Base-by-base conservation (phyloP, 1,139 yeast species). In the Geotrichum restrictum region DNA sequence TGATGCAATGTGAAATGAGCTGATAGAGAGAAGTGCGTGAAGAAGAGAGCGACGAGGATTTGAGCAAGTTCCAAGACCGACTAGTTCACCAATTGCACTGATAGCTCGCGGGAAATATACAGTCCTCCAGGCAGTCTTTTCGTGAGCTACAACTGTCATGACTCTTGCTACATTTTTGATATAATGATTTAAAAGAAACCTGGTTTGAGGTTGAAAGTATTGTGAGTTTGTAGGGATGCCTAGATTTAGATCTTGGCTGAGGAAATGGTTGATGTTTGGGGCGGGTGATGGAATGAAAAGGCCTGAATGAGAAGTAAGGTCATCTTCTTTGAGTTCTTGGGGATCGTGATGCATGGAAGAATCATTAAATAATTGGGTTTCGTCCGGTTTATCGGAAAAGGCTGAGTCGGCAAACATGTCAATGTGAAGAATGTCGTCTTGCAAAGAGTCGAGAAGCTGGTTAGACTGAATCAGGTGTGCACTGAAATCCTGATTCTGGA, bases 71-170 rank as follows among this genome's bases (percentile, higher is more conserved):
- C 96, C 96, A 44, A 83, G 68, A 0, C 89, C 84, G 46, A 83
- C 80, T 18, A 88, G 70, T 63, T 88, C 96, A 1, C 96, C 96
- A 34, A 85, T 76, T 0, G 94, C 95, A 75, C 80, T 77, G 43
- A 84, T 67, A 0, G 95, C 96, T 50, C 94, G 70, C 0, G 96
- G 95, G 57, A 88, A 81, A 66, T 87, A 88, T 22, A 88, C 81
- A 1, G 85, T 83, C 62, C 83, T 84, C 96, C 96, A 88, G 0
- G 96, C 95, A 63, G 87, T 88, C 58, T 84, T 85, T 0, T 86
- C 81, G 49, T 87, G 76, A 1, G 88, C 87, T 31, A 88, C 83
- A 10, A 88, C 95, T 0, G 95, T 85, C 96, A 88, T 88, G 63
- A 85, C 74, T 64, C 87, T 93, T 0, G 94, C 93, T 1, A 88